Evolutionary conservation across 1,284 basidiomycete species (phyloP).

Genomic region (Rhodotorula sp.): DNA sequence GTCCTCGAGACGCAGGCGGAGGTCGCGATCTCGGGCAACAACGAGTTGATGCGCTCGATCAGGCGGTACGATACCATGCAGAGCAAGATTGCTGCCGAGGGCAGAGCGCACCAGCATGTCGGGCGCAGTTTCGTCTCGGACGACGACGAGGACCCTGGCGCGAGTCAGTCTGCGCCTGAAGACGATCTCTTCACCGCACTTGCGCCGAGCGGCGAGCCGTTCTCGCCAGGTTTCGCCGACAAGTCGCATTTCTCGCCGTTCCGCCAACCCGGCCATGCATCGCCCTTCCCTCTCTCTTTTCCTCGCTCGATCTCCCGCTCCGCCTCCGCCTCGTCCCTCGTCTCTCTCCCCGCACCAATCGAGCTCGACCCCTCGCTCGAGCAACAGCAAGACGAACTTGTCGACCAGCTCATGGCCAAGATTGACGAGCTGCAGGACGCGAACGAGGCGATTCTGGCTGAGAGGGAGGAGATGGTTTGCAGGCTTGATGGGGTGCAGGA

Average conservation of each 20-base stretch:
- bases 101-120: too few species aligned
- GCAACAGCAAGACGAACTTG: slow-evolving; percentile 57
- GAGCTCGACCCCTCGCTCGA: slow-evolving; percentile 16
- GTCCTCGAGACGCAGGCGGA: slow-evolving; percentile 60
- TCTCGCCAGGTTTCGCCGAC: not conserved
- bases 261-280: slow-evolving; percentile 12
- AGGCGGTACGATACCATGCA: not conserved
- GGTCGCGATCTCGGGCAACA: not conserved
- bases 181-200: slow-evolving; percentile 1
- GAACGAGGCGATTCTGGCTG: slow-evolving; percentile 65
- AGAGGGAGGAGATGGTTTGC: slow-evolving; percentile 62
- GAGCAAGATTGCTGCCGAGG: too few species aligned
- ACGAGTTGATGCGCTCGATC: not conserved
- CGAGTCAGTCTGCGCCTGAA: too few species aligned
- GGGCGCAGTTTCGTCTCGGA: not conserved
- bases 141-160: too few species aligned
- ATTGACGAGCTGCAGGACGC: slow-evolving; percentile 73
- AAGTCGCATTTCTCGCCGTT: not conserved
- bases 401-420: slow-evolving; percentile 70
- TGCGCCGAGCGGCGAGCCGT: not conserved
- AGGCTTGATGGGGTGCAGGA: slow-evolving; percentile 65
- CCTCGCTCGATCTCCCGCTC: not conserved
- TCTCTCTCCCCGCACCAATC: slow-evolving; percentile 4
- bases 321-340: slow-evolving; percentile 20
- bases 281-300: not conserved